Base-by-base conservation (phyloP, 2,329 filamentous ascomycete genomes). In the Chalara sp. region DNA sequence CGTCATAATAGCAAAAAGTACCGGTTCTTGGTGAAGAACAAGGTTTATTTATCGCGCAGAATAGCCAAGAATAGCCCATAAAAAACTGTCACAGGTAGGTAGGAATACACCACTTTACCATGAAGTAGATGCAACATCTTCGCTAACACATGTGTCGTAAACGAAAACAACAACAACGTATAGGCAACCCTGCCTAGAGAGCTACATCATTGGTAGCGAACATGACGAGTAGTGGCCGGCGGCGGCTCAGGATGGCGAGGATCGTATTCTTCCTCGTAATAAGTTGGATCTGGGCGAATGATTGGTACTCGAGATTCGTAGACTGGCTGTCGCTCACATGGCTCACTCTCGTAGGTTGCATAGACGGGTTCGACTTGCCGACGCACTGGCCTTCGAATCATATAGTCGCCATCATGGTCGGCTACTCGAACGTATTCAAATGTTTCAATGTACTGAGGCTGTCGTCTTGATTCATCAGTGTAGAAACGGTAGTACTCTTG, bases 361-460 rank as follows among this genome's bases (percentile, higher is more conserved):
- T 66, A 64, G n/a, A 63, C 44, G 1, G 61, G 55, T 45, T 68
- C 66, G 42, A 62, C 56, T 30, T 67, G 66, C 32, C 64, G 61
- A 40, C 61, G 61, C 29, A 72, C 56, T 5, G 73, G 72, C 31
- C 72, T 68, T 39, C 70, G 67, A 48, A 76, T 67, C 53, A 72
- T 70, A 53, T 76, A 78, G 46, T 73, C 68, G 8, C 74, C 74
- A 21, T 69, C 62, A 2, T 69, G 64, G 56, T 74, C 71, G 10
- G 68, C 65, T 6, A 75, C 69, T 39, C 72, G 69, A 33, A 79
- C 67, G 8, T 76, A 64, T 57, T 79, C 75, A 5, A 67, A 61
- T 45, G 69, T 56, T 44, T 70, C 69, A 5, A 59, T 51, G 53
- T 66, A 63, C 47, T 60, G 60, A 43, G 62, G 60, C 5, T 59